Conservation (phyloP, 176 grass and related monocot species). For the Tillandsia fasciculata region DNA sequence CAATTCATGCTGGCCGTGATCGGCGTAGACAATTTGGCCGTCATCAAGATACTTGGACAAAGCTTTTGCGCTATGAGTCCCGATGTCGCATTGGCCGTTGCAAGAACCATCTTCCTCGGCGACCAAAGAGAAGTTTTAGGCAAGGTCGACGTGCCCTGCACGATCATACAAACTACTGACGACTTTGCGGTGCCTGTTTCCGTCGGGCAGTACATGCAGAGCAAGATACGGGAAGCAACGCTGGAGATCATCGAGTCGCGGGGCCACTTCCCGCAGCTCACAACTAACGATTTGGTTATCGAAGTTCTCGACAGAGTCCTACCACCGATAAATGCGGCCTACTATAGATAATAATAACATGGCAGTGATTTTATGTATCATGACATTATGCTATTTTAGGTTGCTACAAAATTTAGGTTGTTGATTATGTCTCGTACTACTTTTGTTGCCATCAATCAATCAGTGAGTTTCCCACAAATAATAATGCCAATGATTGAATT, state of each 20-base stretch:
- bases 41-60: conserved; percentile 13
- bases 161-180: conserved; percentile 36
- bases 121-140: conserved; percentile 42
- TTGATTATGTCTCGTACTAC: too few species aligned
- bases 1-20: conserved; percentile 32
- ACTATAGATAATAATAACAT: background rate
- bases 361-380: too few species aligned
- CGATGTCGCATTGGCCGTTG: conserved; percentile 34
- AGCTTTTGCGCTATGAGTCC: conserved; percentile 66
- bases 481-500: too few species aligned
- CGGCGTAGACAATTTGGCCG: conserved; percentile 14
- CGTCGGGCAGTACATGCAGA: conserved; percentile 46
- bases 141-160: conserved; percentile 39
- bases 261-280: conserved; percentile 71
- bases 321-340: background rate
- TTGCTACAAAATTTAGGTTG: too few species aligned
- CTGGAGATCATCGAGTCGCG: conserved; percentile 39
- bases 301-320: conserved; percentile 40
- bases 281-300: conserved; percentile 32
- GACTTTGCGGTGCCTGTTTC: conserved; percentile 46
- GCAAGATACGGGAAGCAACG: conserved; percentile 28
- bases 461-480: too few species aligned
- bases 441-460: too few species aligned
- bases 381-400: too few species aligned
- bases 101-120: conserved; percentile 51